These are phyloP conservation scores for Sanghuangporus weigelae DNA, from an alignment of 1,284 basidiomycete genomes.

Conservation along the genomic window DNA sequence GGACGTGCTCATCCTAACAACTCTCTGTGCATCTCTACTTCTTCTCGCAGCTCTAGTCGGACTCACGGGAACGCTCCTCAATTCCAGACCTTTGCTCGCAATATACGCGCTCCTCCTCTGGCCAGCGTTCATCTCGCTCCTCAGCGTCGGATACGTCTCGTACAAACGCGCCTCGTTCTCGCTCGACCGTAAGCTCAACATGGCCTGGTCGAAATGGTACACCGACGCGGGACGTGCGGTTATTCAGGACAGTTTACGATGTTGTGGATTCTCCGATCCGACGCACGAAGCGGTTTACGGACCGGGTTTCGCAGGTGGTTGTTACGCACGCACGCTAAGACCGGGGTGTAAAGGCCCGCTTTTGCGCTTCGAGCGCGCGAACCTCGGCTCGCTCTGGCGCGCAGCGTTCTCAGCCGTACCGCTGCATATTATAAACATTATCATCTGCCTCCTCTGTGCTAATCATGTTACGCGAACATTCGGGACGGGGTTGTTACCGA, in stretches of 20 bases:
- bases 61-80: conserved; percentile 61
- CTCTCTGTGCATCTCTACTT: conserved; percentile 51
- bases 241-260: conserved; percentile 64
- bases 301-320: conserved; percentile 32
- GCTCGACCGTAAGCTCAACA: conserved; percentile 68
- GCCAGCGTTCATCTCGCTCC: conserved; percentile 57
- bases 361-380: conserved; percentile 51
- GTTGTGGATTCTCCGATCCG: conserved; percentile 70
- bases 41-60: conserved; percentile 63
- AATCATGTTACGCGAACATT: conserved; percentile 69
- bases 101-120: conserved; percentile 69
- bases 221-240: conserved; percentile 51
- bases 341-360: conserved; percentile 70
- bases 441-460: conserved; percentile 59
- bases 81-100: conserved; percentile 70
- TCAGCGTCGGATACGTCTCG: conserved; percentile 63
- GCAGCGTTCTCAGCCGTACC: conserved; percentile 62
- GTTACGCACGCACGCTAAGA: conserved; percentile 60
- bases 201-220: conserved; percentile 65
- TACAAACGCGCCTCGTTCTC: conserved; percentile 69
- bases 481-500: conserved; percentile 69
- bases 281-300: conserved; percentile 59
- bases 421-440: conserved; percentile 58
- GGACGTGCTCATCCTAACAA: conserved; percentile 58
- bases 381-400: conserved; percentile 51